Percentiles rank a stretch among this genome's conserved stretches.
phyloP scores from a whole-genome alignment of 495 filamentous ascomycete genomes.

The Clohesyomyces aquaticus region DNA sequence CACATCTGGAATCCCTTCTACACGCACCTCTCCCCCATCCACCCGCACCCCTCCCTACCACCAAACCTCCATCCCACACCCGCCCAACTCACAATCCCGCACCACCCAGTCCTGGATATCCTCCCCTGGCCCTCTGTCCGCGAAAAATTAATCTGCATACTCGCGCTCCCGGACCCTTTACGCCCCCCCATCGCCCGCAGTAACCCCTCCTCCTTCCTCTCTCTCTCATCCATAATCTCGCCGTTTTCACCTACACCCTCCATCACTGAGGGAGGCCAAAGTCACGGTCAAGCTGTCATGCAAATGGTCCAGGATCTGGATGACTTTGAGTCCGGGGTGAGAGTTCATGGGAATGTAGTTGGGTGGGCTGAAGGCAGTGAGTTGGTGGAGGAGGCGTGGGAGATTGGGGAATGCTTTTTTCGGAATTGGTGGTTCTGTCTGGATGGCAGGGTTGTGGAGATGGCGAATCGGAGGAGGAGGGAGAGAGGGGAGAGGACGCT shows the following conservation, averaged over 20 bases:
- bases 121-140: conserved; percentile 56
- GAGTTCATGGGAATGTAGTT: conserved; percentile 41
- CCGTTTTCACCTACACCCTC: no score
- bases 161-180: conserved; percentile 48
- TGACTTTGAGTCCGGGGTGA: conserved; percentile 52
- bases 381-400: conserved; percentile 50
- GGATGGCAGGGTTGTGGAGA: conserved; percentile 49
- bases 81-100: conserved; percentile 48
- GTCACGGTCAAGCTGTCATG: conserved; percentile 43
- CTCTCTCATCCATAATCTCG: no score
- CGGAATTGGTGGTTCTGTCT: conserved; percentile 59
- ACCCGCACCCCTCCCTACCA: conserved; percentile 24
- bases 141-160: conserved; percentile 52
- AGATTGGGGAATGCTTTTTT: conserved; percentile 55
- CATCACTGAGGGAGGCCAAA: conserved; percentile 34
- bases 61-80: conserved; percentile 33
- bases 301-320: conserved; percentile 55
- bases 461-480: conserved; percentile 50
- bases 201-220: no score
- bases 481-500: conserved; percentile 27
- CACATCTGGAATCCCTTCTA: conserved; percentile 29
- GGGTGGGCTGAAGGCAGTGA: conserved; percentile 41
- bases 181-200: conserved; percentile 46
- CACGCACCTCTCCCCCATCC: conserved; percentile 32
- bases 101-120: conserved; percentile 57